Percentiles rank a stretch among this genome's conserved stretches.
These are phyloP conservation scores for Astragalus membranaceus DNA, from an alignment of 306 rosid species.

Conservation along the genomic window DNA sequence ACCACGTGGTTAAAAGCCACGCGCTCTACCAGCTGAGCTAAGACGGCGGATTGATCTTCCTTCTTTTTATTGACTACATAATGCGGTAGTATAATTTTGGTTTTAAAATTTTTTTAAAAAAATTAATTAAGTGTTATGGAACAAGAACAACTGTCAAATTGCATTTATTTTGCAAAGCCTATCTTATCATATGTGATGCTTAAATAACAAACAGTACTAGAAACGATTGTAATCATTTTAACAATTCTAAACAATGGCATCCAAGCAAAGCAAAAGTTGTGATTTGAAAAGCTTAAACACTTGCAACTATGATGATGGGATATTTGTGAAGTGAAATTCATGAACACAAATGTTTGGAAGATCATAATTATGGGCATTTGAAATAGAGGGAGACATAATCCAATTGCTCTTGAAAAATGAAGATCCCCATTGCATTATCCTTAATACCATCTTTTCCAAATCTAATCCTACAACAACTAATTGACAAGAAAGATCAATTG, in stretches of 20 bases:
- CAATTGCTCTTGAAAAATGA: slow-evolving; percentile 55
- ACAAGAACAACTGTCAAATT: no score
- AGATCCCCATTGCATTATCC: slow-evolving; percentile 47
- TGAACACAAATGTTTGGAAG: slow-evolving; percentile 39
- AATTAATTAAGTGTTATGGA: no score
- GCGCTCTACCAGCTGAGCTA: no score
- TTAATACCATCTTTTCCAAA: slow-evolving; percentile 33
- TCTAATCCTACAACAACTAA: slow-evolving; percentile 47
- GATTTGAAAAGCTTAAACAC: slow-evolving; percentile 23
- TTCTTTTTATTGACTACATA: no score
- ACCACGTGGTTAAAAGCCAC: no score
- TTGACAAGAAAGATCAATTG: slow-evolving; percentile 46
- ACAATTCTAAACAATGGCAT: slow-evolving; percentile 25
- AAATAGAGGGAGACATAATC: slow-evolving; percentile 67
- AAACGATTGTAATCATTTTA: slow-evolving; percentile 34
- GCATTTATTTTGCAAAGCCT: slow-evolving; percentile 20
- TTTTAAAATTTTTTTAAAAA: neutral
- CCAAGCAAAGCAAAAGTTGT: slow-evolving; percentile 38
- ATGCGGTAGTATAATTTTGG: neutral
- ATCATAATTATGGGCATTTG: slow-evolving; percentile 47
- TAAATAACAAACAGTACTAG: no score
- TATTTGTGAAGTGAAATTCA: slow-evolving; percentile 39
- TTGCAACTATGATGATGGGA: slow-evolving; percentile 37
- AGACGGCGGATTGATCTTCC: no score
- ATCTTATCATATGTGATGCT: neutral